Conservation (phyloP, 148 eudicot species). For the Camellia sinensis region DNA sequence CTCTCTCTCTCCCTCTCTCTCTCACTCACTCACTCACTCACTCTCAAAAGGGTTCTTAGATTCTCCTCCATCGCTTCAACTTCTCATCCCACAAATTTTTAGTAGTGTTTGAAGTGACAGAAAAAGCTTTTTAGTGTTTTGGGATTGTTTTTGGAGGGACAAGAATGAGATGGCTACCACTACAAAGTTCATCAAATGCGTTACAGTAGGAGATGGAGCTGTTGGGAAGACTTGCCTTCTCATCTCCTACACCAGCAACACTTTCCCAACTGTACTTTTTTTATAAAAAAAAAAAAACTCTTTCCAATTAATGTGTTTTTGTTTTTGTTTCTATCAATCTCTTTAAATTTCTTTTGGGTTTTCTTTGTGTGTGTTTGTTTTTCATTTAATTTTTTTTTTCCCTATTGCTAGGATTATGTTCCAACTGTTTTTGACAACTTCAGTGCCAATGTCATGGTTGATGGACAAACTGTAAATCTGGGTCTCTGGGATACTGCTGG, state of each 20-base stretch:
- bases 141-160: not conserved
- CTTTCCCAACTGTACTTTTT: constrained; percentile 28
- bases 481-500: constrained; percentile 42
- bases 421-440: constrained; percentile 37
- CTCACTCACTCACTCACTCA: too few relatives aligned
- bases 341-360: not conserved
- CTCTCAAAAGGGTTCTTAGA: not conserved
- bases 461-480: constrained; percentile 31
- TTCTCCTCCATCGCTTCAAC: not conserved
- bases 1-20: not conserved
- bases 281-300: too few relatives aligned
- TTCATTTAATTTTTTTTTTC: not conserved
- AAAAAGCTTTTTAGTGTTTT: not conserved
- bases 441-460: constrained; percentile 33
- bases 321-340: not conserved
- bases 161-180: constrained; percentile 21
- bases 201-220: constrained; percentile 40
- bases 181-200: constrained; percentile 35
- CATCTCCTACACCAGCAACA: constrained; percentile 40
- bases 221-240: constrained; percentile 43
- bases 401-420: constrained; percentile 25
- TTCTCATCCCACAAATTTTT: not conserved
- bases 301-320: not conserved
- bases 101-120: not conserved
- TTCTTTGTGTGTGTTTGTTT: not conserved